Conservation (phyloP, 2,329 filamentous ascomycete species). For the Cordyceps pruinosa region DNA sequence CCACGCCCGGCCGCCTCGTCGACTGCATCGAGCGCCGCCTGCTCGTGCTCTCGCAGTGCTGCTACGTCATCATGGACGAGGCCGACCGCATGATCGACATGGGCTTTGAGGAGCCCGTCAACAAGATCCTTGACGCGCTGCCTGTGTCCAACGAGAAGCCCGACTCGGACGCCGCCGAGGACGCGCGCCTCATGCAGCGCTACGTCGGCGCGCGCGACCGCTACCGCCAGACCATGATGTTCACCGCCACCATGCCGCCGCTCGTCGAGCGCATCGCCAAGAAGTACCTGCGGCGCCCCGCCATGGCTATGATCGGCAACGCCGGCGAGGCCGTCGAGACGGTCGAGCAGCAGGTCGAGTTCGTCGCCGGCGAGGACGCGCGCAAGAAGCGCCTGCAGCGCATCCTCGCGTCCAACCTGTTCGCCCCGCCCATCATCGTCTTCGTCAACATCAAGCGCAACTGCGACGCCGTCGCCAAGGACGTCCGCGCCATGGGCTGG, state of each 20-base stretch:
- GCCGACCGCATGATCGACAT: slow-evolving; percentile 98
- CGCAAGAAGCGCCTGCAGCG: slow-evolving; percentile 93
- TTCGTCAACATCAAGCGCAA: slow-evolving; percentile 99
- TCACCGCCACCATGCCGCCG: slow-evolving; percentile 95
- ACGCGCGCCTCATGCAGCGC: slow-evolving; percentile 75
- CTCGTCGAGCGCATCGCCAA: slow-evolving; percentile 93
- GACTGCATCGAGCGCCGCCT: slow-evolving; percentile 94
- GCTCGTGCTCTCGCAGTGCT: slow-evolving; percentile 89
- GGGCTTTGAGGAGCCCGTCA: slow-evolving; percentile 94
- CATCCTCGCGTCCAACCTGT: slow-evolving; percentile 74
- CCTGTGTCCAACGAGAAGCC: slow-evolving; percentile 93
- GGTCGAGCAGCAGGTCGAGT: slow-evolving; percentile 94
- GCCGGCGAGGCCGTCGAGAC: slow-evolving; percentile 94
- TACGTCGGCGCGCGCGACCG: slow-evolving; percentile 68
- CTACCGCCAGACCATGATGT: slow-evolving; percentile 99
- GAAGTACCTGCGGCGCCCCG: slow-evolving; percentile 88
- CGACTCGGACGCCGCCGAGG: slow-evolving; percentile 84
- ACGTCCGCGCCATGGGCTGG: slow-evolving; percentile 92
- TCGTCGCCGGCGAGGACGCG: slow-evolving; percentile 84
- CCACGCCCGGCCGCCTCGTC: slow-evolving; percentile 93
- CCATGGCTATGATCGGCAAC: slow-evolving; percentile 91
- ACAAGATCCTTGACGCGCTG: slow-evolving; percentile 92
- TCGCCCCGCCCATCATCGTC: slow-evolving; percentile 87
- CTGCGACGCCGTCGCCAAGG: slow-evolving; percentile 88
- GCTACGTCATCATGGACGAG: slow-evolving; percentile 99